Evolutionary conservation across 768 basidiomycete genomes (phyloP).

Genomic region (Leccinum broughii): DNA sequence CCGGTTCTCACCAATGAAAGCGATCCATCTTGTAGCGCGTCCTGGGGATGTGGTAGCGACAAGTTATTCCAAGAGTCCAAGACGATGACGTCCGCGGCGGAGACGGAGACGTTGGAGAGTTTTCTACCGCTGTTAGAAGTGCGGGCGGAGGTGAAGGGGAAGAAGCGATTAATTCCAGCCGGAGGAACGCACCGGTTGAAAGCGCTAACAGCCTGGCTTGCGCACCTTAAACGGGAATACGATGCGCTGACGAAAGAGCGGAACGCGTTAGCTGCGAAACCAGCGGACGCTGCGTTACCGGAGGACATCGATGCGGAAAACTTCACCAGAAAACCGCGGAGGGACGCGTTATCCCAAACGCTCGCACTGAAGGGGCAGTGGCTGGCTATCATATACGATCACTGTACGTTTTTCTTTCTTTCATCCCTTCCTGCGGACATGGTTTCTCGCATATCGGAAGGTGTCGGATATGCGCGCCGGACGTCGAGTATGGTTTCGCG

Average conservation of each 20-base stretch:
- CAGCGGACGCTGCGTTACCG: no score
- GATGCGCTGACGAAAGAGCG: not conserved
- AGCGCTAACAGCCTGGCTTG: not conserved
- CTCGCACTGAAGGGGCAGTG: not conserved
- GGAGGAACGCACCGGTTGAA: not conserved
- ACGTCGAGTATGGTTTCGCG: no score
- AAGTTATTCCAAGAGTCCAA: not conserved
- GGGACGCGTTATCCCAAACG: not conserved
- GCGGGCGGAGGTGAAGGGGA: not conserved
- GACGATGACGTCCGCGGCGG: not conserved
- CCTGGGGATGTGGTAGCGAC: not conserved
- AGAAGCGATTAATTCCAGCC: no score
- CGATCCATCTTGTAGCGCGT: not conserved
- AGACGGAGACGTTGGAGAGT: not conserved
- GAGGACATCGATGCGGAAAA: not conserved
- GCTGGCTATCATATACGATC: not conserved
- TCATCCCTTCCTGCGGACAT: no score
- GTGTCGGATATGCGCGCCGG: no score
- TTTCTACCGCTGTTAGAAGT: not conserved
- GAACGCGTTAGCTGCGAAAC: not conserved
- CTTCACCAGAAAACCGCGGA: not conserved
- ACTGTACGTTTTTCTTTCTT: no score
- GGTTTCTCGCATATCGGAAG: no score
- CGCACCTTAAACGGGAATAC: not conserved
- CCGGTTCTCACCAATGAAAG: not conserved